Base-by-base conservation (phyloP, 169 alveolate genomes). In the Babesia microti region DNA sequence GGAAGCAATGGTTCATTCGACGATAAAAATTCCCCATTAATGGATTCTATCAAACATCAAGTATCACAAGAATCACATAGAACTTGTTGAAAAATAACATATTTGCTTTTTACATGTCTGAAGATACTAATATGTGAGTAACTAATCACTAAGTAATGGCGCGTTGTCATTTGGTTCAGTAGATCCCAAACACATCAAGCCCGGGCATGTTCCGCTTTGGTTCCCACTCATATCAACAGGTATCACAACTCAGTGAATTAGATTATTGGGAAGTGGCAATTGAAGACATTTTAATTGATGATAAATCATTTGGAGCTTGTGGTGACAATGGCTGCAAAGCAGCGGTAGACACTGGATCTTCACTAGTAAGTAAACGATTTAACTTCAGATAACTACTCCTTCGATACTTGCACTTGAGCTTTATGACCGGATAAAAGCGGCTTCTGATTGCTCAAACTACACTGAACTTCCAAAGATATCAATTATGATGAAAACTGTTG, bases 281-380 rank as follows among this genome's bases (percentile, higher is more conserved):
- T 40, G 68, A 67, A 34, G 84, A 81, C 19, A 50, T 87, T 32
- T 65, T 68, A 48, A 59, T 87, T 19, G 75, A 76, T 34, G 85
- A 74, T 21, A 52, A 68, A 28, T 55, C 71, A 15, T 45, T 84
- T 23, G 55, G 58, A 12, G 47, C 69, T 17, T 66, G 84, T 29
- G 69, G 67, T 12, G 72, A 59, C 30, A 47, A 44, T 26, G 69
- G 81, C 23, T 84, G 87, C 57, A 73, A 83, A 39, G 94, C 91
- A n/a, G 94, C 92, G 6, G 80, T 87, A 11, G 94, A 87, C 61
- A 87, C 94, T 7, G 94, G 94, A 1, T 80, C 92, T 33, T 81
- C 89, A 47, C 54, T 83, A 42, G 84, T 73, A 67, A 28, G 55
- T 4, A 14, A 3, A 3, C 12, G 29, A 12, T 40, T 19, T 19